Evolutionary conservation across 768 basidiomycete genomes (phyloP), one percentile per base, ranked within the genome.

Genomic region (Hericium rajendrae): DNA sequence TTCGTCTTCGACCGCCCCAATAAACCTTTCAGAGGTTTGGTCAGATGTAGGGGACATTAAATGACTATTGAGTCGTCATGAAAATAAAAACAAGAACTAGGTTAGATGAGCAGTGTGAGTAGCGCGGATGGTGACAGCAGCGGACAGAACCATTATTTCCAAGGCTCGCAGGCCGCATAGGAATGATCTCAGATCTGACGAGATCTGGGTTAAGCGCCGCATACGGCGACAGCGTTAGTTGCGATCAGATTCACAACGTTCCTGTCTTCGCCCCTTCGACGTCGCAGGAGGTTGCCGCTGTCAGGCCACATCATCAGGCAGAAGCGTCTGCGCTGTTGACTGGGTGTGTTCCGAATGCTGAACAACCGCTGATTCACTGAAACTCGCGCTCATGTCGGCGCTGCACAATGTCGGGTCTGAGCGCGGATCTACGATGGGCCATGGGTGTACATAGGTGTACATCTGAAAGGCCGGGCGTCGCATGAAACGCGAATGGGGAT

Each of bases 1-100:
- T 60, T 91, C 86, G 63, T 93, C 90, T 63, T 86, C 72, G 54
- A 93, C 91, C 6, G 90, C 85, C 32, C 89, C 89, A 56, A 91
- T 88, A 61, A 91, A 88, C 20, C 61, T 69, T 48, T 59, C 62
- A 18, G 70, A 53, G 11, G 63, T 40, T 28, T 60, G 62, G 38
- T 63, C 59, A 38, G 70, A 53, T 18, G 24, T 5, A 20, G 54
- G 12, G 22, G 38, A 40, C 39, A 39, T 46, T 22, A 4, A 43
- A 12, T 32, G 32, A 10, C 32, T 32, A 32, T 32, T 32, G 32
- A 32, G 1, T 10, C 32, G 32, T 32, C 32, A 50, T 38, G 50
- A 50, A 38, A 26, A 49, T 20, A 16, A 18, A 18, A 53, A 38
- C 38, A 53, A n/a, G 28, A 37, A 8, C 13, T 6, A 18, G 15